Evolutionary conservation across 2,329 filamentous ascomycete species (phyloP), one percentile per base, ranked within the genome.

Genomic region (Fusarium musae): DNA sequence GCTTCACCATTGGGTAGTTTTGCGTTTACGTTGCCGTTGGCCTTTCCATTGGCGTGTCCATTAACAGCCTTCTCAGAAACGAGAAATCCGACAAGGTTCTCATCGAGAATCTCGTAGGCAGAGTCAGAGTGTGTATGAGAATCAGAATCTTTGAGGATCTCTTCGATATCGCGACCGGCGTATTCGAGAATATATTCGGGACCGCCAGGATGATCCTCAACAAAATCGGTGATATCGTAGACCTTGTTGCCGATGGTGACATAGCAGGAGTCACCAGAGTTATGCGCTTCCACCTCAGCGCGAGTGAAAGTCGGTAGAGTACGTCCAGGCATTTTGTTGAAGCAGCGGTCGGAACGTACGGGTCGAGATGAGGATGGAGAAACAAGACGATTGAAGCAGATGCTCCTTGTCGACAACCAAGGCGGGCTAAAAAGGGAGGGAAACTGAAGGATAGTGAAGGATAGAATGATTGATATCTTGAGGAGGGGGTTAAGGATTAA

Each of bases 31-130:
- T 76, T 78, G 17, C 66, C 69, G 26, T 76, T 72, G 16, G 78
- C 79, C 37, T 76, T 71, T 50, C 81, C 82, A 57, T 83, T 83
- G 43, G 72, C 50, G 74, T 79, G 69, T 21, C 73, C 69, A 28
- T 77, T 75, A 36, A 78, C 81, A 9, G 88, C 81, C 70, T 90
- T 87, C 42, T 91, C 87, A 4, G 88, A 88, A 9, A 88, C 87
- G 39, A 98, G 85, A 78, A 97, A 97, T 21, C 94, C 96, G 68
- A 98, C 87, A 21, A 96, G 87, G 50, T 90, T 92, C 44, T 98
- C 96, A 50, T 97, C 93, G 32, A 99, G 87, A 19, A 98, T 93
- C 78, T 98, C 96, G 83, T 98, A 99, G n/a, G 96, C 96, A 4
- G 95, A 88, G 70, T 98, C 95, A 53, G 93, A 94, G 82, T 99